Conservation (phyloP, 805 yeast species). For the Yarrowia sp. region DNA sequence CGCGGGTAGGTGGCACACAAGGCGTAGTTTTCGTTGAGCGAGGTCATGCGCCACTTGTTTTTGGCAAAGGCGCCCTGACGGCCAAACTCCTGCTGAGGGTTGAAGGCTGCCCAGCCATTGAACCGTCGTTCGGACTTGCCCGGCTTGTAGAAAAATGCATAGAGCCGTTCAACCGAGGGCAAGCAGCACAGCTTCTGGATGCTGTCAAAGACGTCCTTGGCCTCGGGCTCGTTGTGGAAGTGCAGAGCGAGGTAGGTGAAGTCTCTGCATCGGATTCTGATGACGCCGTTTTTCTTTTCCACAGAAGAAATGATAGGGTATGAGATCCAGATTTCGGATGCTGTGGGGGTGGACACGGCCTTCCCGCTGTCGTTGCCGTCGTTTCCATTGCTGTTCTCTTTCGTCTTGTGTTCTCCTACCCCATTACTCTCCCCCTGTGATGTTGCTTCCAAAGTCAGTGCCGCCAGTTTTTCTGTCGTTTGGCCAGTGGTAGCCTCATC, state of each 20-base stretch:
- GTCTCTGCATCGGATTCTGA: conserved; percentile 78
- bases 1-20: conserved; percentile 78
- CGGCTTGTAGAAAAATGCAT: conserved; percentile 81
- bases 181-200: conserved; percentile 64
- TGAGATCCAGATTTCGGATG: conserved; percentile 79
- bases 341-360: conserved; percentile 36
- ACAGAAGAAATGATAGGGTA: conserved; percentile 72
- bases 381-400: not conserved
- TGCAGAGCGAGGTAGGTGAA: conserved; percentile 79
- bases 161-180: conserved; percentile 54
- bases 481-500: not conserved
- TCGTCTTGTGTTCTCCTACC: not conserved
- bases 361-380: conserved; percentile 25
- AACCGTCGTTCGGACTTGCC: conserved; percentile 62
- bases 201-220: conserved; percentile 70
- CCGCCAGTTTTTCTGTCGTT: not conserved
- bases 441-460: not conserved
- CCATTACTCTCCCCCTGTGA: not conserved
- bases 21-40: conserved; percentile 57
- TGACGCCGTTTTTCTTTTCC: conserved; percentile 43
- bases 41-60: conserved; percentile 66
- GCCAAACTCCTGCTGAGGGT: conserved; percentile 59
- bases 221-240: conserved; percentile 56
- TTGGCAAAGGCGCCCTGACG: conserved; percentile 61
- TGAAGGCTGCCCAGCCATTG: conserved; percentile 72